Evolutionary conservation across 2,329 filamentous ascomycete species (phyloP).

Genomic region (Ascosphaera acerosa): DNA sequence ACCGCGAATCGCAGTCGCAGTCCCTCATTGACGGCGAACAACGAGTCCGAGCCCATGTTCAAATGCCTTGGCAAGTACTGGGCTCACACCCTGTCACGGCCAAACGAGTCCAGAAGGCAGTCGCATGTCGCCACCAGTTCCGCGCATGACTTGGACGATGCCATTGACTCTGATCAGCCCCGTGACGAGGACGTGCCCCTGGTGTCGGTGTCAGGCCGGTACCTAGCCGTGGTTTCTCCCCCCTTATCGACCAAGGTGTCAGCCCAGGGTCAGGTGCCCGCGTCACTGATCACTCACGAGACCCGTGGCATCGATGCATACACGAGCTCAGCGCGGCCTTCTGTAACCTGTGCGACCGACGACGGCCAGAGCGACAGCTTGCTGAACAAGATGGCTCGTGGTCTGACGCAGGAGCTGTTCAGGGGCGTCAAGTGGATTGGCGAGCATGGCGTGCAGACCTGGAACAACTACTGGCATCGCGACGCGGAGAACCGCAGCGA

Average conservation of each 20-base stretch:
- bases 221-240: conserved; percentile 22
- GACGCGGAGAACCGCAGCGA: conserved; percentile 12
- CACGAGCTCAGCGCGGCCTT: conserved; percentile 18
- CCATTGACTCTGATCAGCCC: conserved; percentile 15
- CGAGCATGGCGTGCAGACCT: conserved; percentile 23
- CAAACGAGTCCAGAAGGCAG: conserved; percentile 15
- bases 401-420: conserved; percentile 24
- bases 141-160: conserved; percentile 19
- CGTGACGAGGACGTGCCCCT: conserved; percentile 15
- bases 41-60: conserved; percentile 14
- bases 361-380: conserved; percentile 23
- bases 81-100: conserved; percentile 47
- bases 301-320: conserved; percentile 19
- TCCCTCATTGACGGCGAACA: conserved; percentile 6
- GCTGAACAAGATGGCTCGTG: conserved; percentile 22
- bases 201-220: conserved; percentile 20
- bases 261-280: conserved; percentile 17
- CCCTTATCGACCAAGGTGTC: conserved; percentile 14
- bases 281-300: conserved; percentile 12
- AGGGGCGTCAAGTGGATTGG: conserved; percentile 25
- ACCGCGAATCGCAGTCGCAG: conserved; percentile 9
- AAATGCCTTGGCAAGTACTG: conserved; percentile 70
- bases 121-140: conserved; percentile 18
- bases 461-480: conserved; percentile 26
- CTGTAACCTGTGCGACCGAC: conserved; percentile 20